Evolutionary conservation across 129 eudicot species (phyloP).

Genomic region (Flaveria bidentis): DNA sequence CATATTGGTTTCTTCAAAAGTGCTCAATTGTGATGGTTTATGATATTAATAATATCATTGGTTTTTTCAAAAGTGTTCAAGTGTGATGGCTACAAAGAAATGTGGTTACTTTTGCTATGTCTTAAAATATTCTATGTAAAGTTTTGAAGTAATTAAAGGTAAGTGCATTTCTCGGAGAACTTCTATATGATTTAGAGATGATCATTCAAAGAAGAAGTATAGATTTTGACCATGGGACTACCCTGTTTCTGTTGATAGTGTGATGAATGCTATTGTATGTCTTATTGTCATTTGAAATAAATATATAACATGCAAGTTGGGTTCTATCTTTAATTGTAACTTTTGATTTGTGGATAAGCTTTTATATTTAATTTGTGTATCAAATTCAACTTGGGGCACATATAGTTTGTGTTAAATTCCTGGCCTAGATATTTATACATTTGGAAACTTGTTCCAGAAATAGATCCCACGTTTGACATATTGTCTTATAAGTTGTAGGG

Average conservation of each 20-base stretch:
- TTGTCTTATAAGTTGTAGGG: no score
- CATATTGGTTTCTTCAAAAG: no score
- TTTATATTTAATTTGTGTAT: background rate
- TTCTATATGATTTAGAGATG: no score
- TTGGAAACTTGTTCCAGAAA: background rate
- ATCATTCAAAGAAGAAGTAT: background rate
- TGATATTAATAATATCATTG: background rate
- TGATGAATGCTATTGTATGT: background rate
- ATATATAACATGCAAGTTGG: background rate
- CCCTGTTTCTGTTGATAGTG: background rate
- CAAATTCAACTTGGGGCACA: background rate
- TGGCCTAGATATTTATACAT: background rate
- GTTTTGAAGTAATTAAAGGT: no score
- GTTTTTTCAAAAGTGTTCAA: background rate
- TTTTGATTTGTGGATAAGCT: background rate
- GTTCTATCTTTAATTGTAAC: background rate
- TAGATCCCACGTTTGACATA: no score
- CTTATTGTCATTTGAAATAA: background rate
- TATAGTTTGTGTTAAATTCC: background rate
- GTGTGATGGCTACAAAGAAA: constrained; percentile 4
- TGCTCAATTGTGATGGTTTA: no score
- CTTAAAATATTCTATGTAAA: background rate
- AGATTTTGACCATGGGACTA: background rate
- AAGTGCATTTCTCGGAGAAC: no score
- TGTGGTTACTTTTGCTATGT: background rate